Evolutionary conservation across 2,329 filamentous ascomycete genomes (phyloP), one percentile per base, ranked within the genome.

Genomic region (Didymella sp.): DNA sequence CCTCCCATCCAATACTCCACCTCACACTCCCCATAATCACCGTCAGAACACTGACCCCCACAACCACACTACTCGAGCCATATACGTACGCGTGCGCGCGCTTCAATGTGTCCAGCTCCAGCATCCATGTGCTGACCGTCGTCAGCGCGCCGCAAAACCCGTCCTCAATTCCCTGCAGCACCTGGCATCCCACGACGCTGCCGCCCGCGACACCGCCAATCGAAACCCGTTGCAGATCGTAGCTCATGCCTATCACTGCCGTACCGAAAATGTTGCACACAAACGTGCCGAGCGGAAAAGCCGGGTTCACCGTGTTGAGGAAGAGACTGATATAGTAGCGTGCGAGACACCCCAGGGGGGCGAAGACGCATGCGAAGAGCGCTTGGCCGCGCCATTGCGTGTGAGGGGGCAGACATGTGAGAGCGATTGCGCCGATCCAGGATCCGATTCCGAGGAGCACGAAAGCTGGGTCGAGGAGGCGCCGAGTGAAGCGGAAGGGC

Each of bases 271-370:
- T 80, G 69, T 98, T 98, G 25, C 89, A 91, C 0, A 80, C 77
- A 67, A 97, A 96, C 0, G 94, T 98, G 2, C 94, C 94, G 0
- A 97, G 75, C 0, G 94, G 94, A 64, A 97, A 97, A 0, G 82
- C 78, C 0, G 86, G 75, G 0, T 86, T 64, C 19, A 85, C 80
- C 0, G 84, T 79, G 67, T 97, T 97, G n/a, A 96, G 82, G 22
- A 80, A 75, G 6, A 90, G 71, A 0, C 89, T 89, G 1, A 85
- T 75, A 71, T 92, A 93, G 78, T 90, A 96, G 3, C 94, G 85
- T 0, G 83, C 71, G 0, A 96, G 76, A 64, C 89, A 93, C 0
- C 94, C 94, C 0, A 91, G 64, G 0, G 94, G 94, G 1, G 92
- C 90, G 67, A 97, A 95, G 2, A 92, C 87, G 24, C 95, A 80